These are phyloP conservation scores for Dimocarpus longan DNA, from an alignment of 345 rosid genomes.

Conservation along the genomic window DNA sequence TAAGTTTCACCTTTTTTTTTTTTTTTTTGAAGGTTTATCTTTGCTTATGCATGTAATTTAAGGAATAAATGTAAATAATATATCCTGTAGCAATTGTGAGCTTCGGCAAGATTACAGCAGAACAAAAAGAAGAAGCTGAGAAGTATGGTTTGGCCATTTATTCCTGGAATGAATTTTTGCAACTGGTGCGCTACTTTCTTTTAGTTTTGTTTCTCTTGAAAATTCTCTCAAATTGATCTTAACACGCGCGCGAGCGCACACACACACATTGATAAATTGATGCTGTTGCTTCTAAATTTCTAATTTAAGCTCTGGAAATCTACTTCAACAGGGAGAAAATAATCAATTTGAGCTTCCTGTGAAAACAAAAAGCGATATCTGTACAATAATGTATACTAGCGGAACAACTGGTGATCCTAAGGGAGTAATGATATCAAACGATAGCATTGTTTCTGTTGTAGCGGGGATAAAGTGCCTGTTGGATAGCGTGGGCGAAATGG, in stretches of 20 bases:
- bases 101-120: conserved; percentile 75
- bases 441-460: conserved; percentile 71
- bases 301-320: conserved; percentile 15
- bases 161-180: conserved; percentile 86
- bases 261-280: background rate
- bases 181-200: conserved; percentile 49
- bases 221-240: background rate
- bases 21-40: conserved; percentile 7
- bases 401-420: conserved; percentile 99
- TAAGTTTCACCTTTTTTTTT: conserved; percentile 40
- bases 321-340: conserved; percentile 59
- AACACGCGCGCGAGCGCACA: no score
- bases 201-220: conserved; percentile 8
- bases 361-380: conserved; percentile 74
- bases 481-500: conserved; percentile 68
- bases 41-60: background rate
- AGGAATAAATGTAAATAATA: conserved; percentile 22
- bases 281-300: background rate
- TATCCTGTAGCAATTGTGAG: conserved; percentile 81
- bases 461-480: conserved; percentile 71
- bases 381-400: conserved; percentile 98
- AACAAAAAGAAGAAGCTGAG: conserved; percentile 65
- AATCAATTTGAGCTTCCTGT: conserved; percentile 78
- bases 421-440: conserved; percentile 94
- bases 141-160: conserved; percentile 60